Conservation (phyloP, 202 grass and related monocot species). For the Zoysia matrella region DNA sequence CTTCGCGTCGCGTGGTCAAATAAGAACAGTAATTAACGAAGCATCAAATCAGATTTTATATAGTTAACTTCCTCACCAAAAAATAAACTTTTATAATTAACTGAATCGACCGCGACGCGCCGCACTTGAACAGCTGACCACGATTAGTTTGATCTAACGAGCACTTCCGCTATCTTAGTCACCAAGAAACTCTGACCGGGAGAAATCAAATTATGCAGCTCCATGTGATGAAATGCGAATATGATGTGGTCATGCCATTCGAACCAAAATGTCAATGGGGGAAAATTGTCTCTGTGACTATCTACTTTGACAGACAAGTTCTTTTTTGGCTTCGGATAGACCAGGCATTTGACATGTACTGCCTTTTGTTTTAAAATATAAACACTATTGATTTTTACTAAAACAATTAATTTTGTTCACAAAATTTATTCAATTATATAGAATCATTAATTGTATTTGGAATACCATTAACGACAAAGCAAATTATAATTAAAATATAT, state of each 20-base stretch:
- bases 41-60: too few relatives aligned
- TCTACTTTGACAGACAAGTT: not conserved
- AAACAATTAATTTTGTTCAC: too few relatives aligned
- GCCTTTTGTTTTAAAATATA: too few relatives aligned
- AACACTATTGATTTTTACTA: too few relatives aligned
- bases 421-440: too few relatives aligned
- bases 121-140: not conserved
- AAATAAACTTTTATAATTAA: not conserved
- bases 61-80: too few relatives aligned
- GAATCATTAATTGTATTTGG: too few relatives aligned
- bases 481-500: too few relatives aligned
- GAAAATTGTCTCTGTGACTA: conserved; percentile 11
- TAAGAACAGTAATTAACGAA: too few relatives aligned
- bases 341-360: not conserved
- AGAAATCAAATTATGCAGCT: not conserved
- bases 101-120: not conserved
- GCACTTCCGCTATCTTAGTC: not conserved
- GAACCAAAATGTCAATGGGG: conserved; percentile 15
- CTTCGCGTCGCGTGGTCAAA: too few relatives aligned
- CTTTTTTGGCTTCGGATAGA: not conserved
- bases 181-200: conserved; percentile 24
- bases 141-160: not conserved
- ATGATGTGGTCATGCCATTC: not conserved
- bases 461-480: too few relatives aligned
- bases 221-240: not conserved